Conservation (phyloP, 208 protist genomes). For the Leptomonas pyrrhocoris region DNA sequence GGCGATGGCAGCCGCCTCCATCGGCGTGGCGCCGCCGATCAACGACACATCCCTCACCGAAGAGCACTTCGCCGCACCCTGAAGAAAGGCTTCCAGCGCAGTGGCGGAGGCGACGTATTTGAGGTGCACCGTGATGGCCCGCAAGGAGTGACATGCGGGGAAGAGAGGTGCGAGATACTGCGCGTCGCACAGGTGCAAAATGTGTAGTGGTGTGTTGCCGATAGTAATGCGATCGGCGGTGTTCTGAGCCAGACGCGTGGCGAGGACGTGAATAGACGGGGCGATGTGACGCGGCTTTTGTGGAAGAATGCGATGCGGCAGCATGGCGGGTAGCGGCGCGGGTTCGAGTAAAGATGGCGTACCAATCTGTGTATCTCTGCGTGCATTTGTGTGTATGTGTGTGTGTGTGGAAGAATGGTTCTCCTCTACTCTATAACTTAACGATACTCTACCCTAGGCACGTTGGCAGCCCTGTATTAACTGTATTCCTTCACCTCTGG, state of each 20-base stretch:
- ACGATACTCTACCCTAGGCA: too few relatives aligned
- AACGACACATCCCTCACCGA: conserved; percentile 49
- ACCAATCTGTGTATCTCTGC: not conserved
- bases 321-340: not conserved
- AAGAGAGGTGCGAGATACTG: conserved; percentile 50
- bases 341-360: too few relatives aligned
- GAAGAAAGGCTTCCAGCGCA: conserved; percentile 50
- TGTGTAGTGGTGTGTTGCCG: conserved; percentile 55
- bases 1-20: conserved; percentile 55
- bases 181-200: conserved; percentile 44
- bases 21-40: conserved; percentile 47
- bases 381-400: not conserved
- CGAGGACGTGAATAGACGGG: conserved; percentile 21
- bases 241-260: conserved; percentile 31
- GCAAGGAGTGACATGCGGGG: conserved; percentile 41
- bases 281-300: conserved; percentile 15
- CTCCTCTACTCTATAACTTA: not conserved
- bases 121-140: conserved; percentile 50
- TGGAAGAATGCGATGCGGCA: not conserved
- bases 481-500: too few relatives aligned
- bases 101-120: conserved; percentile 45
- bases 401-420: not conserved
- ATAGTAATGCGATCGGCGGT: conserved; percentile 47
- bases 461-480: too few relatives aligned
- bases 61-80: conserved; percentile 41